Evolutionary conservation across 169 alveolate genomes (phyloP), one percentile per base, ranked within the genome.

Genomic region (Plasmodium billcollinsi): DNA sequence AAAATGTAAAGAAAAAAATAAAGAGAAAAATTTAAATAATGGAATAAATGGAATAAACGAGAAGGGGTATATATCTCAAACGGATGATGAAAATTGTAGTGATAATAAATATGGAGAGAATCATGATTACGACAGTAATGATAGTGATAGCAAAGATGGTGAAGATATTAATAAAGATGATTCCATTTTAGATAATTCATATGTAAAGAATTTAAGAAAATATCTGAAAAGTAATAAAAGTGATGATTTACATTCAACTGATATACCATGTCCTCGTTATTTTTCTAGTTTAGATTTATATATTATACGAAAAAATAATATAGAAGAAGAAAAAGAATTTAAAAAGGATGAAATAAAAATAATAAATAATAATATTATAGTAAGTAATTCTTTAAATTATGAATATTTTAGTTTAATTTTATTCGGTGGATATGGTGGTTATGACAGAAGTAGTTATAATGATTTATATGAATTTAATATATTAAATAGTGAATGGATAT

Each of bases 351-450:
- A 54, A 66, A 26, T 78, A 12, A 52, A 43, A 24, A 58, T 67
- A 52, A 78, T 50, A 66, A 67, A 66, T 43, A 78, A 78, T 59
- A 78, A 24, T 65, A 66, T 78, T 49, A 18, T 78, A 43, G 70
- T 78, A 24, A 78, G 54, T 33, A 78, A 78, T 78, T 56, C 45
- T 49, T 14, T 24, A 5, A 58, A 20, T 39, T 78, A 78, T 24
- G 89, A 78, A 66, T 66, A 66, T 66, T 78, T 78, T 24, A 78
- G 89, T 58, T 69, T 78, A n/a, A 78, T 78, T 39, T 18, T 78
- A 24, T 78, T 78, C 54, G 89, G 89, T n/a, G 89, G 89, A 50
- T 78, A 78, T 43, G 89, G 89, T 39, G 89, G 89, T 2, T 66
- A 78, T 70, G 89, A 78, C 59, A 65, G 89, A 65, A 78, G 71